Evolutionary conservation across 176 grass and related monocot genomes (phyloP), one percentile per base, ranked within the genome.

Genomic region (Juncus effusus): DNA sequence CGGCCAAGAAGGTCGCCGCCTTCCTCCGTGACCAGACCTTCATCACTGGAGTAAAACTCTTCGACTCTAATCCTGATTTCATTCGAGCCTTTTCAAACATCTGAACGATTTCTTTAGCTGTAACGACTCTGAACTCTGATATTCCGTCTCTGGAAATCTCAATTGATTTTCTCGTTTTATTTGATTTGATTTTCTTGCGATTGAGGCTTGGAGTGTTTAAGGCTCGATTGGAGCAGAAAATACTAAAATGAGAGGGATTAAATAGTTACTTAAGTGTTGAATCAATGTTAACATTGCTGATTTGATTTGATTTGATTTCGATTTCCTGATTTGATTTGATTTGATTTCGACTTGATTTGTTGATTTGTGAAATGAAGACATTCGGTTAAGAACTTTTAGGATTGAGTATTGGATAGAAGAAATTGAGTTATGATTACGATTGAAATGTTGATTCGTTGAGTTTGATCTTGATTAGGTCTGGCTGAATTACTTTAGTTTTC

Each of bases 61-160:
- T 84, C 85, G 93, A 97, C 67, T 67, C 85, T 38, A 97, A 97
- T 72, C 93, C 93, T 1, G 40, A 74, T 78, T 79, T 97, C 79
- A 78, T 97, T 60, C 62, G 75, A 13, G 88, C 88, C 51, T 92
- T 97, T 74, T 79, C 93, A 70, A 36, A 63, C 72, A 77, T 61
- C 60, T 69, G 82, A 0, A 1, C 36, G 19, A 61, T 91, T 74
- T 67, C 87, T 2, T 37, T 91, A 36, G 69, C 65, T 58, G 66
- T 96, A 40, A 86, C 88, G 41, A 67, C 80, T 79, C 82, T 84
- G 28, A 91, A 89, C 80, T 68, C 71, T 10, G 55, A 37, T 0
- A 89, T 91, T 62, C 82, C 92, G 0, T 3, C 77, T 61, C 56
- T 96, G 54, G 87, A 28, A 28, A 28, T 28, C 19, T 28, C 19